Percentiles rank a stretch among this genome's conserved stretches.
These are phyloP conservation scores for Fraxinus anomala DNA, from an alignment of 257 asterid genomes.

Conservation along the genomic window DNA sequence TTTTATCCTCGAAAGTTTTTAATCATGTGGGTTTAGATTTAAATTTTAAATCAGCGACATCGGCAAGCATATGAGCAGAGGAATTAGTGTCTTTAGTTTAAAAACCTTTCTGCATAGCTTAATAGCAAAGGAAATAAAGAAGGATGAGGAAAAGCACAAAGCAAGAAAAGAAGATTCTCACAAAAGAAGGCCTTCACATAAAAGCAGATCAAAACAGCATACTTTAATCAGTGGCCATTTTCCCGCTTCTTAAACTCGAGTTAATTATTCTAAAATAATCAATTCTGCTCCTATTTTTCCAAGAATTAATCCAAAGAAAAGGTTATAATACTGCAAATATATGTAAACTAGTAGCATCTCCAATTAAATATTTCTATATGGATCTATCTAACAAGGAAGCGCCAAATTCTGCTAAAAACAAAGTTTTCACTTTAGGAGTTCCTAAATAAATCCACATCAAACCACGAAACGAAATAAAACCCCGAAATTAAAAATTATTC, in stretches of 20 bases:
- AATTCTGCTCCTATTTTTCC: conserved; percentile 18
- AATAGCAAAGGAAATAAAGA: conserved; percentile 55
- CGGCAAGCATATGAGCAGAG: conserved; percentile 24
- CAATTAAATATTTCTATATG: neutral
- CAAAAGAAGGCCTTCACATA: conserved; percentile 57
- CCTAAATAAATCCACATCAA: neutral
- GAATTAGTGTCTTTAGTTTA: conserved; percentile 27
- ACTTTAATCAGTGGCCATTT: conserved; percentile 36
- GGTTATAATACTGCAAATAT: neutral
- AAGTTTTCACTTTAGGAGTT: neutral
- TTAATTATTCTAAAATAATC: conserved; percentile 17
- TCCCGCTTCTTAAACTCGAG: conserved; percentile 35
- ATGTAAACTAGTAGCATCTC: neutral
- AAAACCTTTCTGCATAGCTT: conserved; percentile 48
- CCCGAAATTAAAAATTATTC: neutral
- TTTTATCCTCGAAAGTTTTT: conserved; percentile 2
- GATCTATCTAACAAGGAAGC: neutral
- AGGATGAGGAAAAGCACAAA: conserved; percentile 61
- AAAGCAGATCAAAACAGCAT: conserved; percentile 42
- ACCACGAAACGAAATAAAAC: neutral
- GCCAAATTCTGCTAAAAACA: neutral
- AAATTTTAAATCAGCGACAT: conserved; percentile 25
- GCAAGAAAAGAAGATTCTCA: conserved; percentile 87
- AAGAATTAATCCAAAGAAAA: neutral
- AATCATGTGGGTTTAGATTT: conserved; percentile 13